A percentile compares a stretch with the other conserved stretches of the same genome.
Conservation (phyloP, 805 yeast genomes). For the Candida coquimbonensis region DNA sequence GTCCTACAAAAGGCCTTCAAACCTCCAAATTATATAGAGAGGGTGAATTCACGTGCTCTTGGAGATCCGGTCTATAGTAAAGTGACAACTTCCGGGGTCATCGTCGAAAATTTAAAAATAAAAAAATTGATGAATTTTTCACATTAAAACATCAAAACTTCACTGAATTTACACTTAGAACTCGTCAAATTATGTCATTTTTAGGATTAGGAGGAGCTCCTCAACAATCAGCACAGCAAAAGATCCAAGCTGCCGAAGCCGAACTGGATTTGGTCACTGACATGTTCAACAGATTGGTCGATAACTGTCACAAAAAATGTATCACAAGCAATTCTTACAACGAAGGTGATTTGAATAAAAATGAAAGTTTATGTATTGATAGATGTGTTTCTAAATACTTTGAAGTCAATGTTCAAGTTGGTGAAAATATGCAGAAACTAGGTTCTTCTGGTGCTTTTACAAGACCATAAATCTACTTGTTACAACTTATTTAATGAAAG, state of each 20-base stretch:
- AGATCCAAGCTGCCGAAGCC: constrained; percentile 87
- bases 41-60: no score
- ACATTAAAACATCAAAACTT: neutral
- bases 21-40: no score
- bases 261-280: constrained; percentile 97
- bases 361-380: constrained; percentile 83
- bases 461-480: constrained; percentile 13
- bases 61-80: no score
- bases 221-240: constrained; percentile 66
- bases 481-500: neutral
- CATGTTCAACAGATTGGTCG: constrained; percentile 91
- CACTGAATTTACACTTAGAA: neutral
- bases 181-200: constrained; percentile 43
- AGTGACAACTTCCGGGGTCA: no score
- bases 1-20: no score
- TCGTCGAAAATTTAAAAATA: no score
- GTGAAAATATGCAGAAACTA: constrained; percentile 61
- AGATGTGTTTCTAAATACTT: constrained; percentile 95
- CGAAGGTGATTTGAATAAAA: constrained; percentile 70
- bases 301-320: constrained; percentile 85
- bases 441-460: constrained; percentile 38
- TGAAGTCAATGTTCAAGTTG: constrained; percentile 90
- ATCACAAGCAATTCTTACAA: constrained; percentile 49
- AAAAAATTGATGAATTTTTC: neutral
- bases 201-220: constrained; percentile 75